These are phyloP conservation scores for Trametes hirsuta DNA, from an alignment of 1,284 basidiomycete species.

Conservation along the genomic window DNA sequence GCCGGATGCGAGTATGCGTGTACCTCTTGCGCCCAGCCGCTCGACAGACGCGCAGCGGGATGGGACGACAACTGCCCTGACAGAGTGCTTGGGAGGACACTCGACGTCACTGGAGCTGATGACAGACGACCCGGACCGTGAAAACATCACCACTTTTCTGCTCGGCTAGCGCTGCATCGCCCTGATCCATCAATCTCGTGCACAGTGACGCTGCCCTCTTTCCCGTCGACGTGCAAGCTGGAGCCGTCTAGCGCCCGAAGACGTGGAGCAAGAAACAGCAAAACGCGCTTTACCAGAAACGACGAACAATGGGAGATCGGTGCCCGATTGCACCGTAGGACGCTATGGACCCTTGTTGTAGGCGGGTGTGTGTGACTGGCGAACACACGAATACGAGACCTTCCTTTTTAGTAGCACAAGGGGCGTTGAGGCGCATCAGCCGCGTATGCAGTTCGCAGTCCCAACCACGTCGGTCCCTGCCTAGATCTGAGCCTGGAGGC, in stretches of 20 bases:
- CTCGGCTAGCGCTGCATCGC: not conserved
- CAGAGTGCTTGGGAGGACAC: constrained; percentile 5
- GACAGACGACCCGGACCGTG: not conserved
- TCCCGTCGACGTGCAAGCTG: not conserved
- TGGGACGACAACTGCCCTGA: not conserved
- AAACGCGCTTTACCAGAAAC: not conserved
- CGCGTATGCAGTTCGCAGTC: not conserved
- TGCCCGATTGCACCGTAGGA: not conserved
- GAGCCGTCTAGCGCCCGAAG: not conserved
- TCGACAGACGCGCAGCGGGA: not conserved
- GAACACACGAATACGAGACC: constrained; percentile 7
- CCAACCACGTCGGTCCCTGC: too few relatives aligned
- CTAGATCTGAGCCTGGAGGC: not conserved
- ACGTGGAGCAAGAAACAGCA: not conserved
- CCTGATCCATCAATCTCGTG: constrained; percentile 8
- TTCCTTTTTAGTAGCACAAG: constrained; percentile 19
- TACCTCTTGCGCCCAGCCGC: not conserved
- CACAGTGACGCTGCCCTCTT: not conserved
- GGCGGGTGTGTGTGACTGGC: not conserved
- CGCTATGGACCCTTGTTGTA: constrained; percentile 16
- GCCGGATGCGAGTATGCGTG: constrained; percentile 4
- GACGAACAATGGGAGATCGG: constrained; percentile 21
- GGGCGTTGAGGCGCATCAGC: not conserved
- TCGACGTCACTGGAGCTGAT: constrained; percentile 16
- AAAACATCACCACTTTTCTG: constrained; percentile 6